Percentiles rank a stretch among this genome's conserved stretches.
phyloP scores from a whole-genome alignment of 31 red algal species.

The Endocladia muricata region DNA sequence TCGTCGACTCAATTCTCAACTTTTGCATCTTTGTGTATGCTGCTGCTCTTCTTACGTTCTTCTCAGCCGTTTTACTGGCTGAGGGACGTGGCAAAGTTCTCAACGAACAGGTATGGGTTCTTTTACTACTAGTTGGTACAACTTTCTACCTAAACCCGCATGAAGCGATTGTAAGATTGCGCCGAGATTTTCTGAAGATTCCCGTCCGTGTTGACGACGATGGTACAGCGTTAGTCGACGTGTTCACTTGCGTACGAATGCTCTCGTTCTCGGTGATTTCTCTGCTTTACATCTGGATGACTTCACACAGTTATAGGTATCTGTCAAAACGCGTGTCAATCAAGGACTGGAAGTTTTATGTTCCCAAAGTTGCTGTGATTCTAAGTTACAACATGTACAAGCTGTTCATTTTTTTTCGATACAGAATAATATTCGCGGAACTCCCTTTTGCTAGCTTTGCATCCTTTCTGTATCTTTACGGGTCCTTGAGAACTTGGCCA shows the following conservation, averaged over 20 bases:
- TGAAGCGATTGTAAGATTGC: conserved; percentile 31
- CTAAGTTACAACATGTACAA: conserved; percentile 48
- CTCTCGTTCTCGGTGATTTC: conserved; percentile 41
- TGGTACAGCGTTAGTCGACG: conserved; percentile 22
- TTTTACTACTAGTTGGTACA: conserved; percentile 35
- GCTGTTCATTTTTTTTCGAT: conserved; percentile 44
- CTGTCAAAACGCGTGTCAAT: conserved; percentile 26
- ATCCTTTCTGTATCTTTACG: conserved; percentile 49
- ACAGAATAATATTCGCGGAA: conserved; percentile 42
- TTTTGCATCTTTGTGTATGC: conserved; percentile 38
- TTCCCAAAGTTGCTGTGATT: conserved; percentile 22
- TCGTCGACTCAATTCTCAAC: conserved; percentile 38
- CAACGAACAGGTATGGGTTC: conserved; percentile 70
- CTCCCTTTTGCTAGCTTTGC: conserved; percentile 50
- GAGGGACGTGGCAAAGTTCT: conserved; percentile 19
- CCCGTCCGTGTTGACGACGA: conserved; percentile 5
- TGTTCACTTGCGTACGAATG: conserved; percentile 41
- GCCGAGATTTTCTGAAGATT: conserved; percentile 17
- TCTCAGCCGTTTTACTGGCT: neutral
- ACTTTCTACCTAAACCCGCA: conserved; percentile 46
- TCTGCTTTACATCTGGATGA: conserved; percentile 56
- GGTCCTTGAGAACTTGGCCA: conserved; percentile 37
- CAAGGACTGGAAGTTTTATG: conserved; percentile 61
- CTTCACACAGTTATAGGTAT: conserved; percentile 60
- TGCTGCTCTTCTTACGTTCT: conserved; percentile 19